Conservation (phyloP, 305 asterid species). For the Solanum hybrid region DNA sequence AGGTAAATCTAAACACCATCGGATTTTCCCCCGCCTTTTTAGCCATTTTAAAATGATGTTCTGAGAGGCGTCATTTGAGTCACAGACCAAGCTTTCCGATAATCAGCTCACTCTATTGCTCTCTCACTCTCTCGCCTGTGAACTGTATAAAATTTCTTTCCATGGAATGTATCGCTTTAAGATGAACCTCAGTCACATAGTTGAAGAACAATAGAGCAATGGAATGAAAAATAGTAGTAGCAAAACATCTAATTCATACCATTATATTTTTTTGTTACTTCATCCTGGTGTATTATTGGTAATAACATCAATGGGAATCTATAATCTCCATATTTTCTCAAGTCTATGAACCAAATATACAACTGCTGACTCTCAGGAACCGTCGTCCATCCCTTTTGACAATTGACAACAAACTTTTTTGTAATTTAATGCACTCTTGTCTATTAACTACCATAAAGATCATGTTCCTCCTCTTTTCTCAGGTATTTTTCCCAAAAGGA, state of each 20-base stretch:
- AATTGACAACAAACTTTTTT: too few relatives aligned
- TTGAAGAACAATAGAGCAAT: neutral
- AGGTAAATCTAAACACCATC: neutral
- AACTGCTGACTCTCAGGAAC: neutral
- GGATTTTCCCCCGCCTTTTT: neutral
- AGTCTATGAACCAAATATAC: neutral
- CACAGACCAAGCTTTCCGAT: neutral
- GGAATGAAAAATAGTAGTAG: neutral
- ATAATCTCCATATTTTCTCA: neutral
- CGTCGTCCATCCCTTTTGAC: neutral
- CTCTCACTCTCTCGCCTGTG: neutral
- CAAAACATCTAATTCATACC: neutral
- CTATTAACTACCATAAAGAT: too few relatives aligned
- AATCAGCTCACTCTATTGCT: neutral
- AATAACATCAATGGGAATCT: neutral
- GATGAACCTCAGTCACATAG: neutral
- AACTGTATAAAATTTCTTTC: neutral
- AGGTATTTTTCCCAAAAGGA: too few relatives aligned
- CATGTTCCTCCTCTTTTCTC: too few relatives aligned
- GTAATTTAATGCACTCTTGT: too few relatives aligned
- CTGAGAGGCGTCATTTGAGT: neutral
- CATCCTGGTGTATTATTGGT: neutral
- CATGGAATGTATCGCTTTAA: neutral
- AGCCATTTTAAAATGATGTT: neutral
- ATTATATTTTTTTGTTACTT: neutral